phyloP scores from a whole-genome alignment of 768 basidiomycete genomes.

The Pleurotus citrinopileatus region DNA sequence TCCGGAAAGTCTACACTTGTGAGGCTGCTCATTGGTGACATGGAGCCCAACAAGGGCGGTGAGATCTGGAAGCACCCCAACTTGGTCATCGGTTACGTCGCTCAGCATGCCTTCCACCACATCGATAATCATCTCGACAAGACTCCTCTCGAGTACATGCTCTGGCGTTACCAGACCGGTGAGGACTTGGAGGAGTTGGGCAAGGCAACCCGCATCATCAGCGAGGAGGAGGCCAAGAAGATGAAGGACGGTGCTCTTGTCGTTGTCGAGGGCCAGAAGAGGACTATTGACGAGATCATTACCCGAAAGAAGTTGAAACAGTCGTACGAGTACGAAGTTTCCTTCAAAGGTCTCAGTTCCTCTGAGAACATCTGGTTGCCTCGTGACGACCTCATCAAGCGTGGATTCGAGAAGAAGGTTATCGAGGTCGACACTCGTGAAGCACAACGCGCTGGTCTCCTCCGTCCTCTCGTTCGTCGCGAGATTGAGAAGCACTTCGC shows the following conservation, averaged over 20 bases:
- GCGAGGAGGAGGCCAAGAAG: conserved; percentile 86
- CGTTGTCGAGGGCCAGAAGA: conserved; percentile 92
- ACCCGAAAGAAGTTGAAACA: conserved; percentile 98
- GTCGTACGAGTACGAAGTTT: conserved; percentile 97
- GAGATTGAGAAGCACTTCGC: conserved; percentile 99
- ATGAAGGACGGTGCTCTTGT: conserved; percentile 93
- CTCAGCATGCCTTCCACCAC: conserved; percentile 99
- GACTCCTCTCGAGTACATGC: conserved; percentile 98
- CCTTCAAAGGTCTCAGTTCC: conserved; percentile 91
- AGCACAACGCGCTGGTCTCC: conserved; percentile 92
- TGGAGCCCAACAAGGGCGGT: conserved; percentile 95
- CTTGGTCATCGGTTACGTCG: conserved; percentile 98
- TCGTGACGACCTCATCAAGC: conserved; percentile 95
- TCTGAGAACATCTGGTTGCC: conserved; percentile 98
- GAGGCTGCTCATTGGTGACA: conserved; percentile 94
- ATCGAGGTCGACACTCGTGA: conserved; percentile 96
- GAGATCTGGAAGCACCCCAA: conserved; percentile 99
- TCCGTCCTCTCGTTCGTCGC: conserved; percentile 94
- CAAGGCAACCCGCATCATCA: conserved; percentile 87
- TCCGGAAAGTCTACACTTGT: conserved; percentile 98
- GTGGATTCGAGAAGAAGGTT: conserved; percentile 99
- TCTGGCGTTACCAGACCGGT: conserved; percentile 99
- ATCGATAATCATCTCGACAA: conserved; percentile 98
- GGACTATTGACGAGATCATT: conserved; percentile 89
- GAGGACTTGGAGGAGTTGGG: conserved; percentile 96